phyloP scores from a whole-genome alignment of 164 flowering plant genomes.

The Warburgia ugandensis region DNA sequence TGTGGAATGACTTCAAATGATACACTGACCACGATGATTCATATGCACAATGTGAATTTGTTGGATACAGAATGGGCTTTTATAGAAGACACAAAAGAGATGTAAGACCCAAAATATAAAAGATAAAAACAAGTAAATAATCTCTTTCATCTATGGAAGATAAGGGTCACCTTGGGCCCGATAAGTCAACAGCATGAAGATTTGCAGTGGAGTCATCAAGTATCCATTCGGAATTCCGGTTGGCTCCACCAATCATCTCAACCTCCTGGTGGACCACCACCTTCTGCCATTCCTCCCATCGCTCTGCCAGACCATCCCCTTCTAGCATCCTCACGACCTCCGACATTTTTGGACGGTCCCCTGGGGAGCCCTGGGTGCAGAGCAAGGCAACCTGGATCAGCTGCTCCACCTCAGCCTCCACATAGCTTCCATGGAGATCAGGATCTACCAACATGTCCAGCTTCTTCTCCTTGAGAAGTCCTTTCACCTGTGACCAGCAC shows the following conservation, averaged over 20 bases:
- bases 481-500: constrained; percentile 58
- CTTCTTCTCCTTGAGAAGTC: constrained; percentile 83
- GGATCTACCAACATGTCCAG: constrained; percentile 81
- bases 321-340: constrained; percentile 96
- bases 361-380: constrained; percentile 84
- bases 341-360: constrained; percentile 91
- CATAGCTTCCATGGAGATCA: constrained; percentile 62
- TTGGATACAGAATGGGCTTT: constrained; percentile 29
- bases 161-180: constrained; percentile 75
- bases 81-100: constrained; percentile 1
- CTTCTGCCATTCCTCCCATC: constrained; percentile 98
- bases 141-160: constrained; percentile 17
- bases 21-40: constrained; percentile 31
- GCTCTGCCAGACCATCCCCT: constrained; percentile 93
- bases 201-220: constrained; percentile 72
- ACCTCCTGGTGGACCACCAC: constrained; percentile 75
- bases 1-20: constrained; percentile 20
- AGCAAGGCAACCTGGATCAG: constrained; percentile 84
- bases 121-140: constrained; percentile 17
- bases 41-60: constrained; percentile 41
- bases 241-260: constrained; percentile 49
- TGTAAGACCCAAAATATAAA: not conserved
- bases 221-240: constrained; percentile 69
- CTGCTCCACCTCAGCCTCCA: constrained; percentile 86
- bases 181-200: constrained; percentile 72